Evolutionary conservation across 2,329 filamentous ascomycete genomes (phyloP).

Genomic region (Sclerotinia subarctica): DNA sequence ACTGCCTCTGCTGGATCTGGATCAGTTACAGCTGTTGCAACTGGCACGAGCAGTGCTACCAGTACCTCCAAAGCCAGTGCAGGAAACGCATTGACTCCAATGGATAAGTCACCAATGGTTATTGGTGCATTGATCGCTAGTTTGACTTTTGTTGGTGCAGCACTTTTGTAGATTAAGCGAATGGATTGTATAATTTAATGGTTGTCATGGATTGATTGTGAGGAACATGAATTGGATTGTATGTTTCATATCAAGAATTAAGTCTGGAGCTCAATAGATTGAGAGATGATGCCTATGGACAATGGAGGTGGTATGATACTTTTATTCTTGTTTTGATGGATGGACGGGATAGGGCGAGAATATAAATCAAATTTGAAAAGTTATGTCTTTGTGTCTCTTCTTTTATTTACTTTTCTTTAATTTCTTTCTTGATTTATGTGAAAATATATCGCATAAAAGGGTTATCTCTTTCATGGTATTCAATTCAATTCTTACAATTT

Average conservation of each 20-base stretch:
- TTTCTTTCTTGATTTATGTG: too few species aligned
- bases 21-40: conserved; percentile 28
- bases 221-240: conserved; percentile 8
- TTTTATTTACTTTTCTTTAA: neutral
- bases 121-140: conserved; percentile 25
- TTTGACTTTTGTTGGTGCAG: conserved; percentile 30
- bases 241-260: conserved; percentile 3
- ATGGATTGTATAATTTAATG: conserved; percentile 13
- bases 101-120: conserved; percentile 26
- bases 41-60: conserved; percentile 11
- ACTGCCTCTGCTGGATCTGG: conserved; percentile 34
- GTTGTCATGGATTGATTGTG: neutral
- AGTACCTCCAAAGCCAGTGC: conserved; percentile 10
- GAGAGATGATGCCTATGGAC: neutral
- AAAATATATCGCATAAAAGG: too few species aligned
- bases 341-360: neutral
- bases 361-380: neutral
- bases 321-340: conserved; percentile 1
- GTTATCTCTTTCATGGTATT: neutral
- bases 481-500: neutral
- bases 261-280: neutral
- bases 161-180: conserved; percentile 24
- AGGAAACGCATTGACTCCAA: conserved; percentile 24
- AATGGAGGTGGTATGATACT: conserved; percentile 4
- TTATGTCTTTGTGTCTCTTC: neutral